Percentiles rank a stretch among this genome's conserved stretches.
Evolutionary conservation across 2,329 filamentous ascomycete genomes (phyloP).

Genomic region (Paracoccidioides lutzii): DNA sequence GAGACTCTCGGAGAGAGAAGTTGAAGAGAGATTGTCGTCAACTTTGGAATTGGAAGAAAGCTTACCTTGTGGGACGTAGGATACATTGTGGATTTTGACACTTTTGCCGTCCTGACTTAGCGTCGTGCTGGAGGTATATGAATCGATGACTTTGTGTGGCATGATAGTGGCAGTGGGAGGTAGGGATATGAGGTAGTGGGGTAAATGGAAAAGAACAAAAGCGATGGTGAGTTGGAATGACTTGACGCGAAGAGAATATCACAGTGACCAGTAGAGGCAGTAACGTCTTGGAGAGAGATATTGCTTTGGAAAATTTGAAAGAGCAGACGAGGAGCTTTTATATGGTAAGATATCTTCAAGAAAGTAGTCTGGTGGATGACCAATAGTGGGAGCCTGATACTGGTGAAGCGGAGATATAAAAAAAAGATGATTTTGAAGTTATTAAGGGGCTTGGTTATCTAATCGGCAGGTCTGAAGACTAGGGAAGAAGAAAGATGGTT

Average conservation of each 20-base stretch:
- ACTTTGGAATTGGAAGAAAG: background rate
- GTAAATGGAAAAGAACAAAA: background rate
- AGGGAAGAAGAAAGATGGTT: background rate
- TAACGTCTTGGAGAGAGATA: background rate
- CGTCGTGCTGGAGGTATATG: conserved; percentile 7
- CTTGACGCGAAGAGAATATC: background rate
- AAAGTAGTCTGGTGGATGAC: background rate
- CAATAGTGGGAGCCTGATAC: background rate
- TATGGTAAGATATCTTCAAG: background rate
- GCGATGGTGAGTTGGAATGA: background rate
- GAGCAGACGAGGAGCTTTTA: background rate
- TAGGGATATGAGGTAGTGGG: background rate
- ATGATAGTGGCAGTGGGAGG: conserved; percentile 6
- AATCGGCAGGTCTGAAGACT: background rate
- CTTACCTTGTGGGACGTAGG: conserved; percentile 6
- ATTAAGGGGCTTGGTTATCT: conserved; percentile 3
- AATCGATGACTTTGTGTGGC: conserved; percentile 10
- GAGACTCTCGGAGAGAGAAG: background rate
- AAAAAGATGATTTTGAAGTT: background rate
- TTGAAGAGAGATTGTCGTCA: background rate
- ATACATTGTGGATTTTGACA: background rate
- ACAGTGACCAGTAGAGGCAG: background rate
- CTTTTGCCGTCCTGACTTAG: conserved; percentile 1
- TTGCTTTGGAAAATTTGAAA: background rate
- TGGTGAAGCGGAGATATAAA: background rate